These are phyloP conservation scores for Piloderma croceum DNA, from an alignment of 768 basidiomycete species.

Conservation along the genomic window DNA sequence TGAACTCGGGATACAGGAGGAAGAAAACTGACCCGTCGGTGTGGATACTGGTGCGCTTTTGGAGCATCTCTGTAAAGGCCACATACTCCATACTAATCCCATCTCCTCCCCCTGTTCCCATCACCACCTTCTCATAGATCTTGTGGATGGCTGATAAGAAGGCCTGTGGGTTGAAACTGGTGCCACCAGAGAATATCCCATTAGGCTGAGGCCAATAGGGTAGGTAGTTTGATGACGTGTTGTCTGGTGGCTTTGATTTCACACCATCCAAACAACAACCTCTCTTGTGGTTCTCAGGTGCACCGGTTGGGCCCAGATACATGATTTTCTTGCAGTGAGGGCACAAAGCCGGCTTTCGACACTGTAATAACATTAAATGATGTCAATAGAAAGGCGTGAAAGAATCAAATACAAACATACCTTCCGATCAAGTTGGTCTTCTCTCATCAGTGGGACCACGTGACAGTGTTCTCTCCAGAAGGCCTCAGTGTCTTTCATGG, in stretches of 20 bases:
- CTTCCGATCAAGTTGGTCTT: not conserved
- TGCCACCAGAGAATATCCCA: not conserved
- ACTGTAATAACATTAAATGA: not conserved
- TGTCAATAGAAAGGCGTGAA: not conserved
- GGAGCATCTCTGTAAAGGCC: not conserved
- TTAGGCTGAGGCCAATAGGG: not conserved
- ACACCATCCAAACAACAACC: not conserved
- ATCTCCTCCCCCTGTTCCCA: not conserved
- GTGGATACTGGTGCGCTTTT: not conserved
- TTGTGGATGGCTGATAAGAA: not conserved
- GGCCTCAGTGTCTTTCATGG: not conserved
- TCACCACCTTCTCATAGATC: not conserved
- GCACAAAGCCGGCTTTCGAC: slow-evolving; percentile 2
- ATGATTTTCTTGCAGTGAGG: slow-evolving; percentile 8
- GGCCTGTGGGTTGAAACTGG: not conserved
- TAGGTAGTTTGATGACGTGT: no score
- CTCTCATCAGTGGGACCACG: slow-evolving; percentile 1
- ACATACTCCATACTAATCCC: not conserved
- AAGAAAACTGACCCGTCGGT: not conserved
- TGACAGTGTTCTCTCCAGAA: slow-evolving; percentile 12
- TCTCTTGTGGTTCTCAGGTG: slow-evolving; percentile 8
- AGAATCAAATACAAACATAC: not conserved
- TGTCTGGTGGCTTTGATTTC: not conserved
- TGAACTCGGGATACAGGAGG: not conserved
- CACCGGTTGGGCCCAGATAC: slow-evolving; percentile 10